Evolutionary conservation across 176 grass and related monocot genomes (phyloP), one percentile per base, ranked within the genome.

Genomic region (Melocanna baccifera): DNA sequence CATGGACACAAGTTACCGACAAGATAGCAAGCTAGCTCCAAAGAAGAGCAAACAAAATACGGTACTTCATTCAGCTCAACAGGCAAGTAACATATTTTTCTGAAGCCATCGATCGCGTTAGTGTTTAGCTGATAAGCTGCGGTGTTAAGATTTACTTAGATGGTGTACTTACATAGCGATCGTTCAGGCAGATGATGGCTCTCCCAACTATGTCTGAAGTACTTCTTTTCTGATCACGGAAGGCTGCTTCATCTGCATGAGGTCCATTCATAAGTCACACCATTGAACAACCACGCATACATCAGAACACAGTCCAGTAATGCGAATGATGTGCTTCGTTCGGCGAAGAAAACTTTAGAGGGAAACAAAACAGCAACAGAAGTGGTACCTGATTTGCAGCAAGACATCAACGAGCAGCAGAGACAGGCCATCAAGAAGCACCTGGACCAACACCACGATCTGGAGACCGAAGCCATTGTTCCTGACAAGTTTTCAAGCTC

Each of bases 181-280:
- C 75, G 71, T 80, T 87, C 41, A 92, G 87, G 83, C 90, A 92
- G 69, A 67, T 13, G 29, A 92, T 16, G 57, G 90, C 83, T 74
- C 75, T 80, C 2, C 25, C 90, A 48, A 92, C 84, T 2, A 81
- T 87, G 71, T 74, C 73, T 16, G 6, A 6, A 9, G 78, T 53
- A 64, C 69, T 77, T 23, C 19, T 81, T 30, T 63, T 81, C 69
- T 67, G 58, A 40, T 36, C 77, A 67, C 58, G 69, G 18, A 82
- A 48, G 16, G 34, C 67, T 23, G 20, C 69, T 19, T 43, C 70
- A 37, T 67, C 70, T 87, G 78, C 77, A 74, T 11, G 76, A 55
- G 51, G 18, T 18, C 51, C 51, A 55, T 55, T 8, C 52, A 55
- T 9, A 55, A 55, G 34, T 36, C 34, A 36, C 2, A 36, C 52